Base-by-base conservation (phyloP, 1,284 basidiomycete genomes). In the Austroboletus niveus region DNA sequence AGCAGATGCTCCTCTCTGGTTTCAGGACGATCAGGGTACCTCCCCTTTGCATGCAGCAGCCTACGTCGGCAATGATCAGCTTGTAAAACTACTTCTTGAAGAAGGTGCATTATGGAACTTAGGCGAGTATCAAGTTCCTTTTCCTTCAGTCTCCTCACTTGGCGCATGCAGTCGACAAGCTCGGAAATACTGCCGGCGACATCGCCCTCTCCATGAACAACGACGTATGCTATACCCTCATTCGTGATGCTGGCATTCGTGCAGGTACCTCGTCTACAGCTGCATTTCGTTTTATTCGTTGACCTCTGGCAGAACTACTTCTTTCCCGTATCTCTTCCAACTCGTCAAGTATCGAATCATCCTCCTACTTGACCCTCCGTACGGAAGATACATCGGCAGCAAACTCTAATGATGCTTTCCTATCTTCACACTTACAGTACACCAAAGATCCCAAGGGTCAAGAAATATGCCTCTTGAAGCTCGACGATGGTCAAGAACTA, bases 91-190 rank as follows among this genome's bases (percentile, higher is more conserved):
- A 5, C 74, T 98, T 40, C 75, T 99, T 30, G 75, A 84, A n/a
- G 77, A 83, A 48, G 94, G 96, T 3, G 94, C 93, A 0, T 67
- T 94, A 0, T 99, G 96, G 96, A 98, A 97, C 69, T 81, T 89
- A 54, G 84, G 91, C 85, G 55, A 59, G 79, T 61, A 27, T 39
- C 39, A 24, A 27, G 10, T 39, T 14, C 43, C 43, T 0, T 42
- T 8, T 22, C 15, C 12, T 42, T 5, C 5, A n/a, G 9, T 30
- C 8, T 42, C 48, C 22, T 52, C 27, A 42, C 45, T 30, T n/a
- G 41, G 8, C 15, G 0, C 34, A 8, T 31, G 48, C 56, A 91
- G 90, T 90, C 54, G 92, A 95, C 65, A 77, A 84, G 53, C 71
- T 85, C 54, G 84, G 85, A 38, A 83, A 89, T 60, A 94, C 91